Base-by-base conservation (phyloP, 1,139 yeast species). In the Saccharomyces uvarum region DNA sequence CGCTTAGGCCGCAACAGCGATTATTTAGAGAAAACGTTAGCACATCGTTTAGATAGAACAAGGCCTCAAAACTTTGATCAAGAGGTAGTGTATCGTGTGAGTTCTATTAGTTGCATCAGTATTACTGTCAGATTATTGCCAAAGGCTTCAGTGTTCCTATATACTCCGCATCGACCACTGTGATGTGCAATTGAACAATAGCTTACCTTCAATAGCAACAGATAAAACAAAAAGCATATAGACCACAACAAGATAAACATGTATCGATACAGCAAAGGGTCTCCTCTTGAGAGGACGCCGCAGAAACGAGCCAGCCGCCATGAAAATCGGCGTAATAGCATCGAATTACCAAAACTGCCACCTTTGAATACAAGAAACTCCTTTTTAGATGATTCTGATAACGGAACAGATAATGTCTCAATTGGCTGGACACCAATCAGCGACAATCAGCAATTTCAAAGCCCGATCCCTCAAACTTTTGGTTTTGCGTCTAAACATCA, bases 271-370 rank as follows among this genome's bases (percentile, higher is more conserved):
- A 44, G 16, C 14, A 50, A 9, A 13, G 19, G 24, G 11, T 38
- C 44, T 24, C 14, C 14, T 2, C 14, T 28, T 26, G 46, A 32
- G 13, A 31, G 47, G n/a, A 51, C 41, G 9, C 31, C 51, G 21
- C 42, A 28, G 19, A 48, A 41, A 48, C 27, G 48, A 38, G 48
- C 8, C 19, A 24, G 31, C 13, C 48, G 48, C 5, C 29, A 19
- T n/a, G 38, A 14, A 28, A 32, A 16, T 42, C 47, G 8, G 6
- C 49, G 21, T 7, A 51, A 47, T 6, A 47, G 54, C 26, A 49
- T 54, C 14, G 28, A 47, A 33, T 51, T 67, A 47, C 70, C 70
- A 3, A 58, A 60, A 54, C 56, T 67, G 49, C 70, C 70, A n/a
- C 70, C 70, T 3, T 54, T 67, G 49, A 56, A 59, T 32, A 66